phyloP scores from a whole-genome alignment of 2,329 filamentous ascomycete species.

The Colletotrichum sp. region DNA sequence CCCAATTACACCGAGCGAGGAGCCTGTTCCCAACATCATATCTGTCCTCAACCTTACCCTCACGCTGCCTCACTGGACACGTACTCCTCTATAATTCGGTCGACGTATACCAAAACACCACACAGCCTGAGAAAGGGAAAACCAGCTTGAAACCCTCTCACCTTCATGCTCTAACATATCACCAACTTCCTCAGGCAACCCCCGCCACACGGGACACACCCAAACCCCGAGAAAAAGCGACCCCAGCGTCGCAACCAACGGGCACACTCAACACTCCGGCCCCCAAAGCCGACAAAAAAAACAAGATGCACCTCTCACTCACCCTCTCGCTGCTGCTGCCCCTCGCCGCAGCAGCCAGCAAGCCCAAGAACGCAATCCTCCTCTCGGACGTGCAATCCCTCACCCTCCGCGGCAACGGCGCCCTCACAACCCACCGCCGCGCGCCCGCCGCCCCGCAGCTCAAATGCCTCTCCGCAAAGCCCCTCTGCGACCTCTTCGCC shows the following conservation, averaged over 20 bases:
- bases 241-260: background rate
- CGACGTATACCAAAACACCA: background rate
- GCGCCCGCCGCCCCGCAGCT: constrained; percentile 79
- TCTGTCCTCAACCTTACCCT: background rate
- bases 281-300: background rate
- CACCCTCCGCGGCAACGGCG: constrained; percentile 70
- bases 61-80: background rate
- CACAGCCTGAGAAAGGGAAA: background rate
- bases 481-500: constrained; percentile 71
- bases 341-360: constrained; percentile 21
- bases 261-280: background rate
- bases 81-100: background rate
- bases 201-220: background rate
- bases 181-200: background rate
- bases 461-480: constrained; percentile 71
- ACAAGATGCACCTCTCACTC: constrained; percentile 31
- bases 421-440: constrained; percentile 77
- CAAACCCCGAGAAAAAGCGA: background rate
- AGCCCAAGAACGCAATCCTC: constrained; percentile 57
- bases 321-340: constrained; percentile 21
- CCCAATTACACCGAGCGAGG: background rate
- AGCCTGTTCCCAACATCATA: background rate
- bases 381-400: constrained; percentile 73
- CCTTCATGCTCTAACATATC: background rate
- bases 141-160: background rate